These are phyloP conservation scores for Tetrapisispora arboricola DNA, from an alignment of 805 yeast genomes.

Conservation along the genomic window DNA sequence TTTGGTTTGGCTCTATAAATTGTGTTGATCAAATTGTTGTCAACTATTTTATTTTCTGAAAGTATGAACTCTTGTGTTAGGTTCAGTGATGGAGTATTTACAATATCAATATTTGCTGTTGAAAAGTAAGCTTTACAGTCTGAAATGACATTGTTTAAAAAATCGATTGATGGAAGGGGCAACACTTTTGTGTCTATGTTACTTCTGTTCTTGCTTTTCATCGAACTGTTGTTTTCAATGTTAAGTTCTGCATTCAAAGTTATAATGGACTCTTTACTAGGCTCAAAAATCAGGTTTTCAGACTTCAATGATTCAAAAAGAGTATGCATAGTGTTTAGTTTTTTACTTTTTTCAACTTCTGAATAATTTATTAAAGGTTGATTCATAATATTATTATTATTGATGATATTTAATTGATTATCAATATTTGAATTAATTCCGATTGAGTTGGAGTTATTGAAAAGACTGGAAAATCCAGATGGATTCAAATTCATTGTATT, in stretches of 20 bases:
- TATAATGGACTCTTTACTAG: constrained; percentile 23
- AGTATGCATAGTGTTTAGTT: constrained; percentile 11
- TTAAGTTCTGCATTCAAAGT: constrained; percentile 17
- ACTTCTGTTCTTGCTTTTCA: not conserved
- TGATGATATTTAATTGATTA: constrained; percentile 14
- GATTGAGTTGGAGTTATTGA: constrained; percentile 11
- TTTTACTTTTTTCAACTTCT: constrained; percentile 12
- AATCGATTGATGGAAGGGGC: constrained; percentile 16
- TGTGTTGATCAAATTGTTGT: constrained; percentile 24
- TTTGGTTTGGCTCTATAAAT: constrained; percentile 41
- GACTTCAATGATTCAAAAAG: constrained; percentile 16
- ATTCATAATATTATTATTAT: constrained; percentile 6
- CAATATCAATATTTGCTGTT: constrained; percentile 21
- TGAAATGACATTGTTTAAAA: constrained; percentile 18
- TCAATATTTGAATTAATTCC: constrained; percentile 4
- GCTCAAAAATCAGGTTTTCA: constrained; percentile 18
- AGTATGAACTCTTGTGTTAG: constrained; percentile 28
- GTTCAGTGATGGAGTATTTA: constrained; percentile 22
- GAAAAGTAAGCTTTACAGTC: constrained; percentile 27
- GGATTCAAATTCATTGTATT: constrained; percentile 5
- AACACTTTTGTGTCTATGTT: too few relatives aligned
- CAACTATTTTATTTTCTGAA: constrained; percentile 18
- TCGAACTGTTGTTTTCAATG: constrained; percentile 7
- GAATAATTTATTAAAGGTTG: constrained; percentile 10
- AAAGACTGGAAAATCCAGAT: constrained; percentile 12